Evolutionary conservation across 345 rosid genomes (phyloP).

Genomic region (Linum trigynum): DNA sequence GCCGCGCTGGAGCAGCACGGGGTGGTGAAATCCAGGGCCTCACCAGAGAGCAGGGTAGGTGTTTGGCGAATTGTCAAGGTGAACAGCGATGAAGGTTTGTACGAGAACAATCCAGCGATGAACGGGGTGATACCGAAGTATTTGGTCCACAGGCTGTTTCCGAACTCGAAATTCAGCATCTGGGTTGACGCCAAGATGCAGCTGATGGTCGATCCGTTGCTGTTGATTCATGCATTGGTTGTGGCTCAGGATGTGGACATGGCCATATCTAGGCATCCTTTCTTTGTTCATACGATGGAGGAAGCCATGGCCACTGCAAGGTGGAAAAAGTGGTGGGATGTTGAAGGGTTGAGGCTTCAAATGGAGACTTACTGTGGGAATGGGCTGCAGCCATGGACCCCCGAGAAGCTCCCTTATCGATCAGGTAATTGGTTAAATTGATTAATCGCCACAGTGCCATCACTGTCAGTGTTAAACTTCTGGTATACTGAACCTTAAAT

Average conservation of each 20-base stretch:
- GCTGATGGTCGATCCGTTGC: conserved; percentile 64
- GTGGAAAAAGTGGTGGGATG: conserved; percentile 88
- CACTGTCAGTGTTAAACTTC: too few relatives aligned
- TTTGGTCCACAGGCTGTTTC: conserved; percentile 69
- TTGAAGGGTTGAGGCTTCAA: conserved; percentile 45
- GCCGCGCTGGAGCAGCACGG: conserved; percentile 36
- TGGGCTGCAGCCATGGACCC: conserved; percentile 78
- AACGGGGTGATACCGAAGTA: conserved; percentile 82
- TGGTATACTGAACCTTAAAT: too few relatives aligned
- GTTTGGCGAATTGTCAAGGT: conserved; percentile 63
- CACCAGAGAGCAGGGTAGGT: conserved; percentile 31
- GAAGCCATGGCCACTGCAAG: conserved; percentile 94
- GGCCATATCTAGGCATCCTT: conserved; percentile 76
- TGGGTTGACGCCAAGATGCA: conserved; percentile 92
- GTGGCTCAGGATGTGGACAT: conserved; percentile 46
- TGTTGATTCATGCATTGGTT: conserved; percentile 61
- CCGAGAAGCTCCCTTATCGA: conserved; percentile 57
- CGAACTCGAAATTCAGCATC: conserved; percentile 70
- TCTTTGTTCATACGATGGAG: conserved; percentile 65
- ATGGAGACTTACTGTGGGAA: conserved; percentile 85
- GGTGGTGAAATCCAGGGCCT: conserved; percentile 23
- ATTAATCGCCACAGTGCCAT: too few relatives aligned
- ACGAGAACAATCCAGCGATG: conserved; percentile 64
- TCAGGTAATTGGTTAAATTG: conserved; percentile 39
- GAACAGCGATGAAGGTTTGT: conserved; percentile 23